Evolutionary conservation across 1,284 basidiomycete genomes (phyloP).

Genomic region (Sporisorium scitamineum): DNA sequence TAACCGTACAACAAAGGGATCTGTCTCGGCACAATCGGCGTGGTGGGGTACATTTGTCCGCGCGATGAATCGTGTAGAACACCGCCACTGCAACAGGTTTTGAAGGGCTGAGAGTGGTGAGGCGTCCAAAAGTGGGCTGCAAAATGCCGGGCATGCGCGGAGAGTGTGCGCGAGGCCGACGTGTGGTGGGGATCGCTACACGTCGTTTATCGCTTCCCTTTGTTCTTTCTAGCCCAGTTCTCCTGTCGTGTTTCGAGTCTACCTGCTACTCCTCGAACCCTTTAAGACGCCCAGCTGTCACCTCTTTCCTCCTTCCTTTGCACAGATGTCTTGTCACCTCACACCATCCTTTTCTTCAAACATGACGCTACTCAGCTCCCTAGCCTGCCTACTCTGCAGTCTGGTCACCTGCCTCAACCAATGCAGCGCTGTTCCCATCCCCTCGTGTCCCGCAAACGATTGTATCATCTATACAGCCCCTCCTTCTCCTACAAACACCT

Average conservation of each 20-base stretch:
- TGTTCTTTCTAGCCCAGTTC: slow-evolving; percentile 11
- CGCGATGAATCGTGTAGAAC: too few relatives aligned
- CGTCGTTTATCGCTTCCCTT: slow-evolving; percentile 22
- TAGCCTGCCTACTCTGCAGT: slow-evolving; percentile 35
- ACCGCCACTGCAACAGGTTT: too few relatives aligned
- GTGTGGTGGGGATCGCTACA: slow-evolving; percentile 31
- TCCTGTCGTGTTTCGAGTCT: neutral
- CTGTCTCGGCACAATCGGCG: too few relatives aligned
- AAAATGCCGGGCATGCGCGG: neutral
- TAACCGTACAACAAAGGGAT: neutral
- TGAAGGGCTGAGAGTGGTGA: too few relatives aligned
- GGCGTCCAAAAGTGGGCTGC: too few relatives aligned
- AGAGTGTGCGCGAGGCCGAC: neutral
- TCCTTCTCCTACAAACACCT: neutral
- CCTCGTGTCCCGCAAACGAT: slow-evolving; percentile 5
- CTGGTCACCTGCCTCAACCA: slow-evolving; percentile 18
- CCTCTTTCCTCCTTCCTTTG: neutral
- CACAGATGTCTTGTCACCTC: neutral
- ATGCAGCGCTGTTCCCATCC: slow-evolving; percentile 12
- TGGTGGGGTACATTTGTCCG: too few relatives aligned
- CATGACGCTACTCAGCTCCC: slow-evolving; percentile 11
- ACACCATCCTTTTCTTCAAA: neutral
- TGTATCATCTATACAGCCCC: slow-evolving; percentile 1
- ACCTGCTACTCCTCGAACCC: too few relatives aligned
- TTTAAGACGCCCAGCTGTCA: neutral